Base-by-base conservation (phyloP, 2,329 filamentous ascomycete species). In the Monilinia laxa region DNA sequence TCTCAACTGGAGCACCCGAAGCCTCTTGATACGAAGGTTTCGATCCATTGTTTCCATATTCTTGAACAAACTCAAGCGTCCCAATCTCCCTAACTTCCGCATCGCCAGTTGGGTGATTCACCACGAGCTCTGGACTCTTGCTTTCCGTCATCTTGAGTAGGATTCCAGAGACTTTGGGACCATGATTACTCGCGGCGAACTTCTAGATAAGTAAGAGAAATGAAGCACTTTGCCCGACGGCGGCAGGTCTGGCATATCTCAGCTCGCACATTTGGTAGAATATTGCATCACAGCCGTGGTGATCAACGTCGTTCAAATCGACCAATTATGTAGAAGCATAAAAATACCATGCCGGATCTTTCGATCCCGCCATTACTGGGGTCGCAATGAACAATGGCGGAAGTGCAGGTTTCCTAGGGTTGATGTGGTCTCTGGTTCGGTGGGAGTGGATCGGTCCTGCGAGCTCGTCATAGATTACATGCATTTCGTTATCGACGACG, bases 1-100 rank as follows among this genome's bases (percentile, higher is more conserved):
- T 77, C 74, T 89, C 87, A 4, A 89, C 84, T 0, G 87, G 87
- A 0, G 87, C 87, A 49, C 87, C 87, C 10, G 80, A 80, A 0
- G 84, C 85, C 72, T 89, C 86, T 71, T 88, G 86, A 31, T 71
- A 71, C 7, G 58, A 79, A 76, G 5, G 81, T 78, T 20, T 60
- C 1, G 70, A 70, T 25, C 79, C 80, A 70, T 88, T 88, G 4
- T 80, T 81, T 0, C 80, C 82, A 47, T 62, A 67, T 51, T 71
- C 71, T 23, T 70, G 68, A 23, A 68, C 65, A 40, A 68, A 73
- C 16, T 71, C 70, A 1, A 73, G 64, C 28, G 45, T 31, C 35
- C 65, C 65, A 49, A 62, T 51, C n/a, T 56, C 56, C 31, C 35
- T 52, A 18, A 66, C 42, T 5, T 59, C 56, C 9, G 45, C 10